Evolutionary conservation across 106 monocot genomes (phyloP), one percentile per base, ranked within the genome.

Genomic region (Hemerocallis citrina): DNA sequence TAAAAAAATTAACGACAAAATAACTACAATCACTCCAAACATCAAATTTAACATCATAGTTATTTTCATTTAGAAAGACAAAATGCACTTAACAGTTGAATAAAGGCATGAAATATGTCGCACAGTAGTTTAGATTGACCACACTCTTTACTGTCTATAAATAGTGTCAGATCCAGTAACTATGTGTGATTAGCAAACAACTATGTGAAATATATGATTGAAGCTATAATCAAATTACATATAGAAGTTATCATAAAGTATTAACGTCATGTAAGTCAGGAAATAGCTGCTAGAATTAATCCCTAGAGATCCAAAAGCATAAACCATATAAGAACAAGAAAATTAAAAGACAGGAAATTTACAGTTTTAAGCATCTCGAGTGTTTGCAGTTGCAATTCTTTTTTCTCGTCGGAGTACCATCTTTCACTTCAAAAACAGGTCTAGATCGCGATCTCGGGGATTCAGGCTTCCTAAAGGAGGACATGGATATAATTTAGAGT

Each of bases 311-410:
- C 14, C 39, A n/a, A n/a, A n/a, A 59, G 34, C 39, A 59, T 59
- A 58, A 59, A 24, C 36, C 3, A 14, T 44, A 1, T 43, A 62
- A 42, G 44, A 13, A 29, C 16, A 6, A 11, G 36, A 29, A 27
- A n/a, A n/a, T n/a, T n/a, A 43, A n/a, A 29, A 43, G 44, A 34
- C 49, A 67, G 38, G 55, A 30, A 7, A 85, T 86, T 68, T 95
- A 95, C 95, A 96, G 66, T 52, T 96, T 96, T 74, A 96, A 77
- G 63, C 95, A 96, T 72, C 68, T 81, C 16, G 95, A 96, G 54
- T 96, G 80, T 74, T 79, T 90, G 71, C 95, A 96, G 69, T 96
- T 96, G 74, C 95, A 96, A 55, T 85, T 83, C 61, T 90, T 96
- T 66, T 84, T 81, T 55, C 78, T 86, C 59, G 86, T 79, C 35